Percentiles rank a stretch among this genome's conserved stretches.
Conservation (phyloP, 2,329 filamentous ascomycete genomes). For the Colletotrichum sp. region DNA sequence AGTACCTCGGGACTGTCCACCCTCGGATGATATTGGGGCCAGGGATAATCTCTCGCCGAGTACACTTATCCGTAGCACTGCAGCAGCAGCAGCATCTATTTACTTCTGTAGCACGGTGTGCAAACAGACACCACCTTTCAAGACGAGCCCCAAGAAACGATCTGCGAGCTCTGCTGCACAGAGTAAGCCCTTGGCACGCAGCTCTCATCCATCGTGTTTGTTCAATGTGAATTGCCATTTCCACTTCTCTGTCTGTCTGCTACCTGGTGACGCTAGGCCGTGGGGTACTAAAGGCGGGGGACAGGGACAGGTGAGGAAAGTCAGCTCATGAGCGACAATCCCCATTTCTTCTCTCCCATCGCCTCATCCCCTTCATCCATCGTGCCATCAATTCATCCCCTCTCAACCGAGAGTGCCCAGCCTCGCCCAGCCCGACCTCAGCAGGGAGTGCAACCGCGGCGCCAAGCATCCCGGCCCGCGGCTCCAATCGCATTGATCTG, state of each 20-base stretch:
- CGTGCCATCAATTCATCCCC: not conserved
- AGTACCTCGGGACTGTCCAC: not conserved
- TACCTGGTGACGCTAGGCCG: not conserved
- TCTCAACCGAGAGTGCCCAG: conserved; percentile 1
- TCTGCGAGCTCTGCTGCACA: not conserved
- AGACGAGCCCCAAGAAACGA: not conserved
- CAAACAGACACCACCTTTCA: not conserved
- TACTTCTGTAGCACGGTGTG: not conserved
- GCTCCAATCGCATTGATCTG: conserved; percentile 19
- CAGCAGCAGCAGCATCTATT: not conserved
- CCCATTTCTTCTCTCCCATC: not conserved
- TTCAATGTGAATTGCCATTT: not conserved
- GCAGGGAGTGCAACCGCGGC: conserved; percentile 5
- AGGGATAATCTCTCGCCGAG: not conserved
- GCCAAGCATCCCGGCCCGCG: conserved; percentile 14
- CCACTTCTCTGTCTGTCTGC: not conserved
- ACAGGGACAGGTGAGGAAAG: not conserved
- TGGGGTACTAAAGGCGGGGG: not conserved
- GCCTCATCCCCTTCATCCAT: conserved; percentile 4
- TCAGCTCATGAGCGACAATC: conserved; percentile 1
- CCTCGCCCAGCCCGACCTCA: not conserved
- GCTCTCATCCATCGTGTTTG: not conserved
- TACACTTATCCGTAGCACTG: not conserved
- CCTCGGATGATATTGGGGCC: not conserved
- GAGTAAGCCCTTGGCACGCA: not conserved